These are phyloP conservation scores for Isabelozyma rhagii DNA, from an alignment of 805 yeast species.

Conservation along the genomic window DNA sequence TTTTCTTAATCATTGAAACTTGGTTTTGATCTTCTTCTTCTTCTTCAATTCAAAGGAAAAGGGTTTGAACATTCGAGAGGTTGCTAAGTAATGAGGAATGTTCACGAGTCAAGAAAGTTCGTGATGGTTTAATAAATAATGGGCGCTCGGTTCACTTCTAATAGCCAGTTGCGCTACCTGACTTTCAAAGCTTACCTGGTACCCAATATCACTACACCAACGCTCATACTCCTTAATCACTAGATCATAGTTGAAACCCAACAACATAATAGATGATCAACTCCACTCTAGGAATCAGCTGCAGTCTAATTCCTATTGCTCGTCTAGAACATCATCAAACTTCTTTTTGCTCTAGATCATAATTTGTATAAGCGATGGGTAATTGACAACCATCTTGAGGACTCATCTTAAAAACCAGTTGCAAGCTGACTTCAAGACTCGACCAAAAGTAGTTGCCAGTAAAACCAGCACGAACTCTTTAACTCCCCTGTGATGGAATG, in stretches of 20 bases:
- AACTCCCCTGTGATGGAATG: background rate
- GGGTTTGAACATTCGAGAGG: too few species aligned
- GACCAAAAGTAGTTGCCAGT: background rate
- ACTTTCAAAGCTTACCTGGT: background rate
- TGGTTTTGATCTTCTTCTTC: too few species aligned
- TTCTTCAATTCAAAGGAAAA: too few species aligned
- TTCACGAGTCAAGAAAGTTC: background rate
- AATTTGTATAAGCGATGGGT: background rate
- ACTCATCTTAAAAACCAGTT: background rate
- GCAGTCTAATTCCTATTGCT: background rate
- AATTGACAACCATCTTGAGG: background rate
- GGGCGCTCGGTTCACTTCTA: background rate
- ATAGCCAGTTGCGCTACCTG: background rate
- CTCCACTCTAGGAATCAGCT: background rate
- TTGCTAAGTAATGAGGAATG: too few species aligned
- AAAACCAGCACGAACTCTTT: background rate
- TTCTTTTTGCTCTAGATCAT: background rate
- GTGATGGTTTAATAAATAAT: background rate
- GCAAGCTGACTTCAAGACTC: background rate
- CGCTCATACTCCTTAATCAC: background rate
- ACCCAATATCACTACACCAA: background rate
- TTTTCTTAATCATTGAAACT: too few species aligned
- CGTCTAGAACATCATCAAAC: background rate
- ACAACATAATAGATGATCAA: background rate
- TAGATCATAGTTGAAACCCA: background rate